Conservation (phyloP, 2,329 filamentous ascomycete genomes). For the Aspergillus fumigatus region DNA sequence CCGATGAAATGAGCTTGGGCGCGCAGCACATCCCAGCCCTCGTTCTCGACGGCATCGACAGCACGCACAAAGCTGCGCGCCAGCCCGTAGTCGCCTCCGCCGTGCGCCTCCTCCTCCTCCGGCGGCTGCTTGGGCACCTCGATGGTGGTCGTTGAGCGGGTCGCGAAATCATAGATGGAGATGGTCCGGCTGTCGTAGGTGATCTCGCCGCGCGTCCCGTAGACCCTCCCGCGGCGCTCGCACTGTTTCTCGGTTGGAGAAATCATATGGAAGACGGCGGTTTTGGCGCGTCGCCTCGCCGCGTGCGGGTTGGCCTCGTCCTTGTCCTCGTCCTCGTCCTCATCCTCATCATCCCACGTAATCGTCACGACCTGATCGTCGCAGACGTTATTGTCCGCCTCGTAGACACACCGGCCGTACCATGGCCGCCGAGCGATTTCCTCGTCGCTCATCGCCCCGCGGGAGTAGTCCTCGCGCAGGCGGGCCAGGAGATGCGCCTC, state of each 20-base stretch:
- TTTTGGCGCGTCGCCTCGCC: constrained; percentile 54
- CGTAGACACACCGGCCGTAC: constrained; percentile 96
- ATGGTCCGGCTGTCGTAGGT: constrained; percentile 78
- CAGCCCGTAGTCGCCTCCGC: constrained; percentile 75
- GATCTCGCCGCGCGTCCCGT: constrained; percentile 82
- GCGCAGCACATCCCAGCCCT: constrained; percentile 58
- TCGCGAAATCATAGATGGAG: constrained; percentile 67
- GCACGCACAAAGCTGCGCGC: constrained; percentile 78
- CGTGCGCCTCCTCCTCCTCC: constrained; percentile 57
- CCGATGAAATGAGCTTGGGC: constrained; percentile 75
- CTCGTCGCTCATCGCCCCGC: constrained; percentile 49
- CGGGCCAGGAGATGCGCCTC: constrained; percentile 46
- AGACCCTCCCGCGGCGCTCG: constrained; percentile 76
- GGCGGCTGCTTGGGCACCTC: constrained; percentile 58
- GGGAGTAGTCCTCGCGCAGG: constrained; percentile 53
- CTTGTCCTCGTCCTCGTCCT: neutral
- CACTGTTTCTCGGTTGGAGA: constrained; percentile 85
- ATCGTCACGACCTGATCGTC: constrained; percentile 91
- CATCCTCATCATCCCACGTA: constrained; percentile 85
- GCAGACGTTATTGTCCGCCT: constrained; percentile 86
- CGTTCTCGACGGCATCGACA: constrained; percentile 71
- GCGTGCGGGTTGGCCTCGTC: no score
- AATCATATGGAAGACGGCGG: constrained; percentile 88
- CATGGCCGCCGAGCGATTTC: constrained; percentile 53
- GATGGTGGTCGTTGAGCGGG: constrained; percentile 48